phyloP scores from a whole-genome alignment of 176 grass and related monocot genomes.

The Aegilops umbellulata region DNA sequence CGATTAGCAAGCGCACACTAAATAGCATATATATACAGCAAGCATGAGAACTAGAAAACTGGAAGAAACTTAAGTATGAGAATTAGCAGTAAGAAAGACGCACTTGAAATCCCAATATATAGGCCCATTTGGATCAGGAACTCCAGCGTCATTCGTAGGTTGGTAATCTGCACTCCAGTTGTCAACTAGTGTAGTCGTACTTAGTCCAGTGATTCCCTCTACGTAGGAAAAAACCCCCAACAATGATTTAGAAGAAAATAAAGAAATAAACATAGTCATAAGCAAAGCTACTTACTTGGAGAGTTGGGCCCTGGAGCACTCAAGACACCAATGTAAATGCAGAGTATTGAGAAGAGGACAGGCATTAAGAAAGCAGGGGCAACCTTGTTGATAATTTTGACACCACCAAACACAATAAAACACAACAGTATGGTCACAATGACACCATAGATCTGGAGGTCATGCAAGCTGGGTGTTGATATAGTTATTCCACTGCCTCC shows the following conservation, averaged over 20 bases:
- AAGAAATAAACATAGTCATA: not conserved
- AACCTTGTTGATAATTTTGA: slow-evolving; percentile 94
- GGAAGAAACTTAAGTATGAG: not conserved
- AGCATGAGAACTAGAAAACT: not conserved
- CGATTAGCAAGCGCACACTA: not conserved
- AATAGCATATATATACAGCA: not conserved
- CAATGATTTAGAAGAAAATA: not conserved
- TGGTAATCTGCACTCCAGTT: slow-evolving; percentile 89
- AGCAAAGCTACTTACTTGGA: slow-evolving; percentile 52
- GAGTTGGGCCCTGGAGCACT: slow-evolving; percentile 53
- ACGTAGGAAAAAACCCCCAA: not conserved
- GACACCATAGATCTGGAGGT: slow-evolving; percentile 86
- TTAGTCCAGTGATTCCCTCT: slow-evolving; percentile 87
- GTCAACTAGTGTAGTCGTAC: slow-evolving; percentile 54
- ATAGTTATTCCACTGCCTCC: slow-evolving; percentile 48
- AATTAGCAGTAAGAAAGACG: not conserved
- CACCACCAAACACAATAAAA: slow-evolving; percentile 97
- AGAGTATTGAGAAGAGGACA: slow-evolving; percentile 86
- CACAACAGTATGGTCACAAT: slow-evolving; percentile 82
- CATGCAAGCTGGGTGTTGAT: slow-evolving; percentile 85
- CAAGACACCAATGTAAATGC: slow-evolving; percentile 84
- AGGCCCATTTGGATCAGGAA: slow-evolving; percentile 75
- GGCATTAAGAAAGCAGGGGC: slow-evolving; percentile 85
- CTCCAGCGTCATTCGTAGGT: slow-evolving; percentile 79
- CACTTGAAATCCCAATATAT: slow-evolving; percentile 98